Evolutionary conservation across 2,329 filamentous ascomycete species (phyloP), one percentile per base, ranked within the genome.

Genomic region (Penicillium palitans): DNA sequence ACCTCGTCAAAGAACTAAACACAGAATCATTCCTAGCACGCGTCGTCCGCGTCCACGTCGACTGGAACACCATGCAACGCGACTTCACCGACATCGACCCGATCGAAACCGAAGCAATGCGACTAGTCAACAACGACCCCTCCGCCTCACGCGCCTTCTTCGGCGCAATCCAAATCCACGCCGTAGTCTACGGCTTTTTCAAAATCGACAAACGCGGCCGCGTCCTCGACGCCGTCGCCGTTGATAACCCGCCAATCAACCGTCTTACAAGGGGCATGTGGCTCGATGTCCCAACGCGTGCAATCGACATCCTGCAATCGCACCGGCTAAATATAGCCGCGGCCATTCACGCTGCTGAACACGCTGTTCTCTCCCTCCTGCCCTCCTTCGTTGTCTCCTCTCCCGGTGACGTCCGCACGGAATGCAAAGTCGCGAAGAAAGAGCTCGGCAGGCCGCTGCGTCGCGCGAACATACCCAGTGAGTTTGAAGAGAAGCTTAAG

Each of bases 31-130:
- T 87, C 69, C 87, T 97, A 65, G 95, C 95, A 5, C 90, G 90
- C 64, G 95, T 99, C 4, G 89, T 95, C 74, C 85, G 86, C 59
- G 93, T 97, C 50, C 90, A 90, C 62, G 93, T 98, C 29, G 91
- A 97, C 70, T 99, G 93, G 93, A 96, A 88, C 1, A 99, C 95
- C 0, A 86, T 89, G 70, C 93, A 97, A 72, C 87, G 95, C 45
- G 93, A 98, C 74, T 97, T 85, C 73, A 98, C 93, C 0, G 93
- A 98, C 70, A 89, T 98, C 57, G 95, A 98, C 72, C 92, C 95
- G 0, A 84, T 96, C 31, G 93, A 96, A 75, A 97, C 91, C 0
- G 91, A 98, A 77, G 88, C 89, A 2, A 92, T 96, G 62, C 87
- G 91, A 8, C 84, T 82, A 19, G 90, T 97, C 39, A 79, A 81